Evolutionary conservation across 768 basidiomycete genomes (phyloP), one percentile per base, ranked within the genome.

Genomic region (Tricholoma sp.): DNA sequence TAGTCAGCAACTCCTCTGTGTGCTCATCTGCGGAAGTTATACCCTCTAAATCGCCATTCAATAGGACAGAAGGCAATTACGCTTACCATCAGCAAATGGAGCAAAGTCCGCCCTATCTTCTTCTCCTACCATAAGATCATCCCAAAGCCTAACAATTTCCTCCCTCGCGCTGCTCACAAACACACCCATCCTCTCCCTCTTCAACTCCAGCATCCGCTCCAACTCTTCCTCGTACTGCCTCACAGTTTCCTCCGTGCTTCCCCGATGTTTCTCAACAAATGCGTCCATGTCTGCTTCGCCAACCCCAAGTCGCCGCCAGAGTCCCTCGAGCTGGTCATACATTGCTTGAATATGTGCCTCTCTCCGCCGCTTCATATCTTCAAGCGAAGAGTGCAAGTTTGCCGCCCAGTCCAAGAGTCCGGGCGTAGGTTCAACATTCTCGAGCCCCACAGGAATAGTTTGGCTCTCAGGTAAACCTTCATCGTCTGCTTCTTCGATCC

Each of bases 251-350:
- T 88, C 84, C 1, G 89, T 91, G 63, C 85, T 88, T 3, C 96
- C 96, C 27, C 90, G 78, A 68, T 96, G 79, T 14, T 77, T 78
- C 58, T 98, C 93, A 0, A 98, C 89, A 66, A 99, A 99, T n/a
- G 80, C 83, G 64, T 98, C 93, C 83, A 94, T 93, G 46, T 87
- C 88, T 0, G 71, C 72, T 50, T 94, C 90, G 0, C 79, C 69
- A 4, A 96, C 85, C 12, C 92, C 94, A 57, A 98, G 78, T 56
- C 94, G 75, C 57, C 80, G 80, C 96, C 96, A 99, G 3, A 98
- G 79, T 0, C 85, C 85, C 68, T 96, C 95, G 1, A 99, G 80
- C 61, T 93, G 85, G 69, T 98, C 94, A 66, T 94, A 99, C 78
- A 98, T 88, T 0, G 86, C 81, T 69, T 99, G 96, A 29, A 99